Conservation (phyloP, 257 asterid genomes). For the Rhazya stricta region DNA sequence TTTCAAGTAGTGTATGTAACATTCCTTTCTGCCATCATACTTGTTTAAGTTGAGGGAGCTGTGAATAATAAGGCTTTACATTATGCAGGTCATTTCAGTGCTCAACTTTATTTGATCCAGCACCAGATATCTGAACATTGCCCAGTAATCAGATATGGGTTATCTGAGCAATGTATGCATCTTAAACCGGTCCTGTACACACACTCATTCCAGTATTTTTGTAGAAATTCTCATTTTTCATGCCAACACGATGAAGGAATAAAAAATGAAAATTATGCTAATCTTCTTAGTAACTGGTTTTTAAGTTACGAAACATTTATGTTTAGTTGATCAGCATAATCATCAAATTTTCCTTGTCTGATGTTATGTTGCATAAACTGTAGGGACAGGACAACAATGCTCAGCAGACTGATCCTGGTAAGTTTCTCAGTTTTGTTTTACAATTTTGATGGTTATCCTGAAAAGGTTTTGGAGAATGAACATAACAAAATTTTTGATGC, state of each 20-base stretch:
- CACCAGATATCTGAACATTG: conserved; percentile 17
- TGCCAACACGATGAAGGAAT: not conserved
- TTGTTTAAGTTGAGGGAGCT: conserved; percentile 11
- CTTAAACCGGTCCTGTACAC: conserved; percentile 4
- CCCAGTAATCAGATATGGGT: conserved; percentile 41
- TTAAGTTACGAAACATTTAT: not conserved
- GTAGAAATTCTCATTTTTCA: not conserved
- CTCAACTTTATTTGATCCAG: conserved; percentile 18
- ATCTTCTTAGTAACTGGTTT: not conserved
- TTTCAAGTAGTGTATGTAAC: not conserved
- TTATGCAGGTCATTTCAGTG: conserved; percentile 32
- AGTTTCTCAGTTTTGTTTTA: conserved; percentile 4
- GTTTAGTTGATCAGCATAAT: conserved; percentile 3
- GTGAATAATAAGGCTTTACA: conserved; percentile 12
- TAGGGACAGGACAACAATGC: conserved; percentile 43
- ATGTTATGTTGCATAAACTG: conserved; percentile 21
- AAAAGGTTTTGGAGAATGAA: too few relatives aligned
- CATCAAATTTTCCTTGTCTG: conserved; percentile 13
- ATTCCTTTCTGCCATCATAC: not conserved
- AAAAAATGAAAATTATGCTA: not conserved
- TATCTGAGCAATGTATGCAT: conserved; percentile 40
- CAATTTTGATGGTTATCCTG: not conserved
- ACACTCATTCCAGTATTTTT: not conserved
- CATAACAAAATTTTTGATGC: not conserved
- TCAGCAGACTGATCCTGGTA: conserved; percentile 67